Evolutionary conservation across 768 basidiomycete genomes (phyloP).

Genomic region (Hydnomerulius pinastri): DNA sequence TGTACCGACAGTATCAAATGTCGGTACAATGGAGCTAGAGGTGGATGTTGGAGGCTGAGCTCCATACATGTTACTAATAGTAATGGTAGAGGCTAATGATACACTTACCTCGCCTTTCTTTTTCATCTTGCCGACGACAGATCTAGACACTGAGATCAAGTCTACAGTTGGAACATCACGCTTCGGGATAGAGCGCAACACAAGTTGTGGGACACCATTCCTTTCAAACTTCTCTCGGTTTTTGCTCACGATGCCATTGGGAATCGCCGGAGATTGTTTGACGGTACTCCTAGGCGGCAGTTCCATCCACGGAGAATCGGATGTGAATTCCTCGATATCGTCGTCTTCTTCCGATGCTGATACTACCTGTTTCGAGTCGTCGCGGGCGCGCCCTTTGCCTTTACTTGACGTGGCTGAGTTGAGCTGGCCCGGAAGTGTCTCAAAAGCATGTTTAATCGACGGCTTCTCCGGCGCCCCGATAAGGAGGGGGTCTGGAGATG

Average conservation of each 20-base stretch:
- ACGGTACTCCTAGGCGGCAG: neutral
- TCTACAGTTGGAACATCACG: conserved; percentile 4
- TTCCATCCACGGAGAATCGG: conserved; percentile 4
- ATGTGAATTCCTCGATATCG: conserved; percentile 17
- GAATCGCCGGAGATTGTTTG: conserved; percentile 16
- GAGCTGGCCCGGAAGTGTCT: conserved; percentile 17
- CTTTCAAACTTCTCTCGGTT: conserved; percentile 13
- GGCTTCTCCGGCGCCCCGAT: neutral
- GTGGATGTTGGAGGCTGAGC: neutral
- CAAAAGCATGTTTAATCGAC: conserved; percentile 24
- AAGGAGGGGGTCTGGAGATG: conserved; percentile 27
- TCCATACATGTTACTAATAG: no score
- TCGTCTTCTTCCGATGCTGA: conserved; percentile 28
- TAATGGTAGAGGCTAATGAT: neutral
- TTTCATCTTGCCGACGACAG: conserved; percentile 23
- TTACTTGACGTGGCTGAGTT: conserved; percentile 10
- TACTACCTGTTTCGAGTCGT: conserved; percentile 10
- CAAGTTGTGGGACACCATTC: conserved; percentile 2
- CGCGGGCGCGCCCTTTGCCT: conserved; percentile 25
- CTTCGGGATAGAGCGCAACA: neutral
- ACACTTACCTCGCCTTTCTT: conserved; percentile 23
- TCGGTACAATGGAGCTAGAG: neutral
- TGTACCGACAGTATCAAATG: conserved; percentile 24
- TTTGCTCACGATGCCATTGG: conserved; percentile 14
- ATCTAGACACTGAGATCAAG: neutral